A percentile compares a stretch with the other conserved stretches of the same genome.
Evolutionary conservation across 1,284 basidiomycete genomes (phyloP).

Genomic region (Ustilago nuda): DNA sequence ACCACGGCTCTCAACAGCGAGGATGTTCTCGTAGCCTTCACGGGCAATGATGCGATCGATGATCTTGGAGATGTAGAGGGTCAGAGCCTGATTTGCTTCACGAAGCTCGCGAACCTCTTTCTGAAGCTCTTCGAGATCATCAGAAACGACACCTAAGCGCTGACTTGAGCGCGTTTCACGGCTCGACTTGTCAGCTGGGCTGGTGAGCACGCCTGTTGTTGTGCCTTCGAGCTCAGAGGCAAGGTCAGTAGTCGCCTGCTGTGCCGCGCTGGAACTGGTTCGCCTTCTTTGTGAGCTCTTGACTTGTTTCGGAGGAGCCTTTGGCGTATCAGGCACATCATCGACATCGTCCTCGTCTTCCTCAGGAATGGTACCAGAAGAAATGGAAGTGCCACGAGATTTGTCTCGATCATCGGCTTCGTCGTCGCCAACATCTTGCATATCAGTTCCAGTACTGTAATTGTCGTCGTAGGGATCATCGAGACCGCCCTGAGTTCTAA

Average conservation of each 20-base stretch:
- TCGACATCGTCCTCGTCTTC: constrained; percentile 56
- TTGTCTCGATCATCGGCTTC: constrained; percentile 23
- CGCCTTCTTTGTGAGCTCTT: constrained; percentile 28
- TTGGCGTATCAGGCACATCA: constrained; percentile 58
- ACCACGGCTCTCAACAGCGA: constrained; percentile 80
- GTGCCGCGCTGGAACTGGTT: constrained; percentile 7
- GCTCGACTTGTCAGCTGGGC: constrained; percentile 21
- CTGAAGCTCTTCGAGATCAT: constrained; percentile 48
- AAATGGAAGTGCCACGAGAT: constrained; percentile 18
- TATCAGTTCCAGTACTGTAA: constrained; percentile 33
- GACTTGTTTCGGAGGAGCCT: constrained; percentile 19
- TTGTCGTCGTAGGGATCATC: constrained; percentile 43
- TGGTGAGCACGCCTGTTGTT: constrained; percentile 70
- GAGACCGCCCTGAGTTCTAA: constrained; percentile 24
- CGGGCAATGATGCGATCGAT: constrained; percentile 92
- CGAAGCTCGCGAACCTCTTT: constrained; percentile 89
- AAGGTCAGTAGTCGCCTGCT: constrained; percentile 26
- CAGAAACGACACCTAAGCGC: constrained; percentile 41
- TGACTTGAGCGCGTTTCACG: constrained; percentile 61
- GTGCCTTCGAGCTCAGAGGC: constrained; percentile 87
- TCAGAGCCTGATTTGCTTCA: constrained; percentile 93
- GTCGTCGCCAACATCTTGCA: constrained; percentile 25
- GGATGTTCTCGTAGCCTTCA: constrained; percentile 92
- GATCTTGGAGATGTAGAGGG: constrained; percentile 93
- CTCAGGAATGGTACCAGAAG: constrained; percentile 39